Evolutionary conservation across 768 basidiomycete genomes (phyloP).

Genomic region (Tremella mesenterica): DNA sequence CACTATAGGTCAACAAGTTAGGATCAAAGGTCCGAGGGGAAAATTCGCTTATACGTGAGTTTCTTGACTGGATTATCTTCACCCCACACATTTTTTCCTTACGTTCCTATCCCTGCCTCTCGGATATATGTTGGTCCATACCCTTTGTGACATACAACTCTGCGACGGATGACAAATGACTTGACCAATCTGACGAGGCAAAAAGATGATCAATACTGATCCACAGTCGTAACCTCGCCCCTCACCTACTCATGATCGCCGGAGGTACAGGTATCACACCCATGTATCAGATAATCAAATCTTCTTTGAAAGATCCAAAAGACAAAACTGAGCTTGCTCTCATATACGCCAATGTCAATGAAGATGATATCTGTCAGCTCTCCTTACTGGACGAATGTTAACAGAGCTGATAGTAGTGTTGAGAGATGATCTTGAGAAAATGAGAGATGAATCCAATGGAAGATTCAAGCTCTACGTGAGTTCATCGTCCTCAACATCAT

Average conservation of each 20-base stretch:
- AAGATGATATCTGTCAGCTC: slow-evolving; percentile 65
- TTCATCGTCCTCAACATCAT: background rate
- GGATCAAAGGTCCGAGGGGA: slow-evolving; percentile 93
- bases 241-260: slow-evolving; percentile 88
- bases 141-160: too few relatives aligned
- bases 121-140: too few relatives aligned
- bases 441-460: slow-evolving; percentile 55
- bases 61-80: background rate
- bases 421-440: slow-evolving; percentile 73
- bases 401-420: slow-evolving; percentile 49
- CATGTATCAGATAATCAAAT: slow-evolving; percentile 96
- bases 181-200: background rate
- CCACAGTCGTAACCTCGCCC: slow-evolving; percentile 54
- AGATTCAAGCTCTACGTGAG: slow-evolving; percentile 63
- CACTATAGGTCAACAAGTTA: slow-evolving; percentile 77
- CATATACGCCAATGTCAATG: slow-evolving; percentile 93
- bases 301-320: slow-evolving; percentile 76
- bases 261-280: slow-evolving; percentile 98
- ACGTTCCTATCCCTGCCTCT: too few relatives aligned
- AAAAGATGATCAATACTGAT: background rate
- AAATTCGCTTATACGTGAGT: slow-evolving; percentile 67
- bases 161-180: too few relatives aligned
- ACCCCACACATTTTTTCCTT: too few relatives aligned
- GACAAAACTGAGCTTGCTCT: slow-evolving; percentile 76
- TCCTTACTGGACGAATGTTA: background rate